These are phyloP conservation scores for Biscutella laevigata DNA, from an alignment of 441 rosid genomes.

Conservation along the genomic window DNA sequence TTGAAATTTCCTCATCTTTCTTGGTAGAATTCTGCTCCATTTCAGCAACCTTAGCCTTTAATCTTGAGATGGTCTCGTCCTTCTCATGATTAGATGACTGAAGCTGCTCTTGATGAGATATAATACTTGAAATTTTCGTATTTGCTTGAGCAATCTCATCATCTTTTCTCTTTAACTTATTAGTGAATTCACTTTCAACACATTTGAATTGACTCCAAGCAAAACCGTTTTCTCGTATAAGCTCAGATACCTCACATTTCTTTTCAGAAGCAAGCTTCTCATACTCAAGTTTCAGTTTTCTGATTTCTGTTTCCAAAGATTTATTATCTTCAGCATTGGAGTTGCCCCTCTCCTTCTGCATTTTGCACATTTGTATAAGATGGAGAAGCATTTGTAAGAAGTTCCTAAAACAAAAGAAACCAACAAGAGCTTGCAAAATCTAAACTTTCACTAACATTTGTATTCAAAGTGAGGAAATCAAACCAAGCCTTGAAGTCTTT, in stretches of 20 bases:
- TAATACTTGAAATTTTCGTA: conserved; percentile 42
- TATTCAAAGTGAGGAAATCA: conserved; percentile 31
- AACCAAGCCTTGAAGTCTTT: conserved; percentile 50
- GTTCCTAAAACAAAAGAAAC: background rate
- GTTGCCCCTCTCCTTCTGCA: conserved; percentile 11
- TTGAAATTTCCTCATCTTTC: conserved; percentile 35
- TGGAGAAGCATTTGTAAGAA: background rate
- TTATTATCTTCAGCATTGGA: background rate
- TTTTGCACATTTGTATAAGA: background rate
- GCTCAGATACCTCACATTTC: conserved; percentile 42
- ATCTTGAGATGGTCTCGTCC: conserved; percentile 42
- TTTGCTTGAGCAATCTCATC: conserved; percentile 45
- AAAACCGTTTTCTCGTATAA: conserved; percentile 56
- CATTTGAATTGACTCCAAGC: conserved; percentile 58
- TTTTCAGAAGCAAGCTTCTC: conserved; percentile 34
- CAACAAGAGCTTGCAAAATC: background rate
- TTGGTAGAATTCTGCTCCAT: conserved; percentile 41
- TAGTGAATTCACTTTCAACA: conserved; percentile 40
- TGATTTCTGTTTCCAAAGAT: conserved; percentile 28
- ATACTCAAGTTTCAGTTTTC: conserved; percentile 43
- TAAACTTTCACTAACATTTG: conserved; percentile 33
- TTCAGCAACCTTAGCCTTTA: conserved; percentile 37
- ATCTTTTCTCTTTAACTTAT: conserved; percentile 45
- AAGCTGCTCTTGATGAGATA: conserved; percentile 50
- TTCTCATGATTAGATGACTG: conserved; percentile 47